Evolutionary conservation across 352 stramenopile species (phyloP).

Genomic region (Phytophthora pisi): DNA sequence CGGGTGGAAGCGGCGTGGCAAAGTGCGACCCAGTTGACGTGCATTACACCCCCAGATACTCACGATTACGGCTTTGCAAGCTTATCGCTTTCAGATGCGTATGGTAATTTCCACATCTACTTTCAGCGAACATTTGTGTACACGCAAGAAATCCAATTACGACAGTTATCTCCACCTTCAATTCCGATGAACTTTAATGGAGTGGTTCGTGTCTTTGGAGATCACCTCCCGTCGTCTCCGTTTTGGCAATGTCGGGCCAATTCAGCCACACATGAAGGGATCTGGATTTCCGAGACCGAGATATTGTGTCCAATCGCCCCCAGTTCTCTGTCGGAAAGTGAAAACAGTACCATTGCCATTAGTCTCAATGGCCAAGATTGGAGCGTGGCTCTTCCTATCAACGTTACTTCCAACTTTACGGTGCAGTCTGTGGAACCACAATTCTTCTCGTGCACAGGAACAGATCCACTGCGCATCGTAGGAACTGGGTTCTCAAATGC

Average conservation of each 20-base stretch:
- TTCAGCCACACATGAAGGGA: constrained; percentile 4
- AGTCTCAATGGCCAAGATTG: constrained; percentile 62
- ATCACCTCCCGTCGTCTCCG: constrained; percentile 26
- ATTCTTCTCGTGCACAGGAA: constrained; percentile 23
- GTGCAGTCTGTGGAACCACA: constrained; percentile 31
- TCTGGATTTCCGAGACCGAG: constrained; percentile 36
- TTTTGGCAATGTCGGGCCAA: constrained; percentile 36
- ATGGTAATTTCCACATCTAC: constrained; percentile 23
- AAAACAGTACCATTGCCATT: constrained; percentile 31
- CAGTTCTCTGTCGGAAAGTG: neutral
- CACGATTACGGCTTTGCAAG: constrained; percentile 7
- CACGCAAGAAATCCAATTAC: constrained; percentile 25
- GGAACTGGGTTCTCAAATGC: constrained; percentile 46
- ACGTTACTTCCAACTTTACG: constrained; percentile 26
- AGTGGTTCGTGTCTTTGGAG: constrained; percentile 34
- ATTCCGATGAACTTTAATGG: constrained; percentile 49
- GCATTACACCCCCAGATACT: constrained; percentile 23
- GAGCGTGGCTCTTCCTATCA: constrained; percentile 22
- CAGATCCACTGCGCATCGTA: constrained; percentile 27
- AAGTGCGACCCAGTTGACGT: constrained; percentile 40
- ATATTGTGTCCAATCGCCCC: constrained; percentile 33
- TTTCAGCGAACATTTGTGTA: constrained; percentile 44
- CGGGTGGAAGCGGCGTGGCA: constrained; percentile 19
- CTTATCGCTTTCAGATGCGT: constrained; percentile 33
- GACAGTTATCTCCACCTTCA: constrained; percentile 13